phyloP scores from a whole-genome alignment of 768 basidiomycete genomes.

The Tylopilus rubrobrunneus region DNA sequence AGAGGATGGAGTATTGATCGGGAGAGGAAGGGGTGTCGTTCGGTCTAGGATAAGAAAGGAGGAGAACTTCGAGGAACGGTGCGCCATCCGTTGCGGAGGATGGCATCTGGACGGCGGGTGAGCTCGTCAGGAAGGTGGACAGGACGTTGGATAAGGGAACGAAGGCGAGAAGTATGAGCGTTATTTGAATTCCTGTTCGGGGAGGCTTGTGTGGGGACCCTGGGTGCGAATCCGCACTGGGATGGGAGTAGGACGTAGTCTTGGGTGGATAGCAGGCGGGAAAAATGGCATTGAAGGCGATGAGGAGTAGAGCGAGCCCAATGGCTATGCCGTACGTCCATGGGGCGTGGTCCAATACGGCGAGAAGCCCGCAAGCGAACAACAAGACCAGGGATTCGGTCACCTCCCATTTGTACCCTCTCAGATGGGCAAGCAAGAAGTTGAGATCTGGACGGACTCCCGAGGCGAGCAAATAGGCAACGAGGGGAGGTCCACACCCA shows the following conservation, averaged over 20 bases:
- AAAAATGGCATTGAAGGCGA: constrained; percentile 9
- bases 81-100: constrained; percentile 17
- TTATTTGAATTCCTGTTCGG: constrained; percentile 15
- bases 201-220: constrained; percentile 1
- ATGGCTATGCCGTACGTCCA: constrained; percentile 38
- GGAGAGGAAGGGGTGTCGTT: constrained; percentile 23
- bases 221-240: neutral
- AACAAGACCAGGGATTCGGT: constrained; percentile 12
- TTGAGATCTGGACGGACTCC: constrained; percentile 13
- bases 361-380: constrained; percentile 8
- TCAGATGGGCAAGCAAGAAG: constrained; percentile 1
- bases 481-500: constrained; percentile 36
- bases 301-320: constrained; percentile 20
- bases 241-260: neutral
- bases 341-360: constrained; percentile 33
- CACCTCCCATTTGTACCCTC: constrained; percentile 13
- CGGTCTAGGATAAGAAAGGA: constrained; percentile 39
- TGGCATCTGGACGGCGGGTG: constrained; percentile 2
- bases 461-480: constrained; percentile 19
- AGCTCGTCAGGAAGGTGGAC: neutral
- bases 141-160: constrained; percentile 5
- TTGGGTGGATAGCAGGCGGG: neutral
- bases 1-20: constrained; percentile 26
- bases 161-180: constrained; percentile 19
- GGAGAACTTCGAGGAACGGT: constrained; percentile 38